A percentile compares a stretch with the other conserved stretches of the same genome.
These are phyloP conservation scores for Ogataea neopini DNA, from an alignment of 805 yeast species.

Conservation along the genomic window DNA sequence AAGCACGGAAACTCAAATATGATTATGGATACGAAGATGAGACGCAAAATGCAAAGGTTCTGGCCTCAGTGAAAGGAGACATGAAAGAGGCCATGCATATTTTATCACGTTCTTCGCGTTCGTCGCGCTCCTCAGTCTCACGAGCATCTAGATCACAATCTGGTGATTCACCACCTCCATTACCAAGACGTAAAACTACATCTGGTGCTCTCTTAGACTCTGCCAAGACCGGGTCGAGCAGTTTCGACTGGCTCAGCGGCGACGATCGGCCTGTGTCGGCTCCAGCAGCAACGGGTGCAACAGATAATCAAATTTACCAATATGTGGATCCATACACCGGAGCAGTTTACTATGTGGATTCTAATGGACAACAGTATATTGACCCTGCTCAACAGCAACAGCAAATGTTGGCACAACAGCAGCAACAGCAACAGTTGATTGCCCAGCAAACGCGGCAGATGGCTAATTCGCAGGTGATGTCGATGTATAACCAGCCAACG, in stretches of 20 bases:
- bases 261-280: constrained; percentile 21
- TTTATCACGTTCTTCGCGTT: constrained; percentile 34
- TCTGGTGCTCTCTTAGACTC: constrained; percentile 33
- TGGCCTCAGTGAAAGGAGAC: constrained; percentile 59
- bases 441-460: constrained; percentile 24
- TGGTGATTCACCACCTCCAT: constrained; percentile 44
- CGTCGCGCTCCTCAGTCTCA: constrained; percentile 29
- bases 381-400: constrained; percentile 46
- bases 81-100: constrained; percentile 59
- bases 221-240: constrained; percentile 35
- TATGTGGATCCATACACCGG: constrained; percentile 75
- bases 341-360: constrained; percentile 62
- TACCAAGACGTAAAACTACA: constrained; percentile 42
- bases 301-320: constrained; percentile 55
- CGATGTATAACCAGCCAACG: constrained; percentile 41
- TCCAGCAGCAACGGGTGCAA: constrained; percentile 9
- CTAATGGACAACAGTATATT: constrained; percentile 63
- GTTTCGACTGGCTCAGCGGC: constrained; percentile 39
- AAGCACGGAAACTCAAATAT: constrained; percentile 47
- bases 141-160: constrained; percentile 44
- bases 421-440: constrained; percentile 25
- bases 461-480: constrained; percentile 36
- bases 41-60: constrained; percentile 63
- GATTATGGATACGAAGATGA: constrained; percentile 58
- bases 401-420: constrained; percentile 31